Evolutionary conservation across 106 monocot species (phyloP), one percentile per base, ranked within the genome.

Genomic region (Dendrobium catenatum): DNA sequence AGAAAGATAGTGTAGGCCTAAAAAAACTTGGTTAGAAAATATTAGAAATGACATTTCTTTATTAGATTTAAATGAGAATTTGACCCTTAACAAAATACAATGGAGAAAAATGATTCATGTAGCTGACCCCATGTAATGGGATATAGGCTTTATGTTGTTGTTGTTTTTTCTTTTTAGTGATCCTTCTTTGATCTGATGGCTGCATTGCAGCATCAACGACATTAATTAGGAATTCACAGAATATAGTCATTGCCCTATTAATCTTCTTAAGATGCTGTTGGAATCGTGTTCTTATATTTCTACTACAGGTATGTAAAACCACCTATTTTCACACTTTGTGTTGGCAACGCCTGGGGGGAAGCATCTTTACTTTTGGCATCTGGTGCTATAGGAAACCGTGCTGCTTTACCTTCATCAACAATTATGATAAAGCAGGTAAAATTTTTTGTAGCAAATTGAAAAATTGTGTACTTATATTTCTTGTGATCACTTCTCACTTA

Each of bases 341-440:
- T 94, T 79, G 98, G 98, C 72, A 98, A 98, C 91, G 98, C 98
- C 56, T 98, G 94, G 94, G 94, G 94, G 82, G 98, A 98, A 86
- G 94, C 94, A 75, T 94, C 98, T 17, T 78, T 98, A 61, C 94
- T 98, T 78, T 86, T 98, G 81, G 91, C 98, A 83, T 83, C 98
- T 91, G 98, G 98, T 86, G 86, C 90, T 43, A 93, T 55, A 87
- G 97, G 97, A 74, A 98, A 98, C 73, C 94, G 94, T 79, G 82
- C 97, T 68, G 97, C 97, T 79, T 85, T 98, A 56, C 97, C 97
- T 72, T 98, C 97, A 85, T 91, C 97, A 51, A 91, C 90, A 24
- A 94, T 98, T 54, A 98, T 98, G 97, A 94, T 98, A 42, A 98
- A 91, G 79, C 89, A 98, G 94, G 97, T 98, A 37, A 11, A 43